phyloP scores from a whole-genome alignment of 306 rosid species.

The Cicer yamashitae region DNA sequence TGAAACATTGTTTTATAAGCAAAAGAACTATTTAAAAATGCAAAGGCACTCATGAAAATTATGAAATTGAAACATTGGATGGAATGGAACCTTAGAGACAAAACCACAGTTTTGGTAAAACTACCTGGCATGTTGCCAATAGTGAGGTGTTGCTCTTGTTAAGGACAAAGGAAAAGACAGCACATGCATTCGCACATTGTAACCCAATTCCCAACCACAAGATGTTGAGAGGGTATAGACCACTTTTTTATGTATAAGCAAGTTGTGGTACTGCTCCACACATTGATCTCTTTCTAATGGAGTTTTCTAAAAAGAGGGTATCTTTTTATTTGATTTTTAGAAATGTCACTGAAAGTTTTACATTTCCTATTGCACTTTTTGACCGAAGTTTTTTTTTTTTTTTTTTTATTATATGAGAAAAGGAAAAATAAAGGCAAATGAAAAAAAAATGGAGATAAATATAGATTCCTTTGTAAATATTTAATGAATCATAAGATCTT shows the following conservation, averaged over 20 bases:
- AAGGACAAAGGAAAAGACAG: slow-evolving; percentile 52
- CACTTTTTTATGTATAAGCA: slow-evolving; percentile 30
- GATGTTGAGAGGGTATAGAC: slow-evolving; percentile 25
- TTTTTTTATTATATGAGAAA: too few species aligned
- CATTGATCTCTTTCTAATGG: slow-evolving; percentile 36
- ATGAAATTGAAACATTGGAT: too few species aligned
- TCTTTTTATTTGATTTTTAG: slow-evolving; percentile 10
- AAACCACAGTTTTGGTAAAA: slow-evolving; percentile 51
- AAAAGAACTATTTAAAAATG: too few species aligned
- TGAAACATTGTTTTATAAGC: too few species aligned
- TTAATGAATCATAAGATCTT: too few species aligned
- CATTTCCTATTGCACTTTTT: background rate
- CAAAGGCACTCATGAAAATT: too few species aligned
- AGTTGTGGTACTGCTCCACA: slow-evolving; percentile 26
- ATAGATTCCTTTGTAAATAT: too few species aligned
- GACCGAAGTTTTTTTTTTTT: background rate
- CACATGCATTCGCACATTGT: slow-evolving; percentile 48
- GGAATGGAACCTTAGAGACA: slow-evolving; percentile 32
- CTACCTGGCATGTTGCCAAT: slow-evolving; percentile 42
- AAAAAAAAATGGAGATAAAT: too few species aligned
- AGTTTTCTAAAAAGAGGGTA: slow-evolving; percentile 4
- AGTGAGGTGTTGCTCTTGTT: slow-evolving; percentile 40
- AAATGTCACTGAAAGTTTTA: background rate
- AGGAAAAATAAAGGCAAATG: too few species aligned
- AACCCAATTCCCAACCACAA: slow-evolving; percentile 50